Evolutionary conservation across 176 grass and related monocot genomes (phyloP), one percentile per base, ranked within the genome.

Genomic region (Carex parvula): DNA sequence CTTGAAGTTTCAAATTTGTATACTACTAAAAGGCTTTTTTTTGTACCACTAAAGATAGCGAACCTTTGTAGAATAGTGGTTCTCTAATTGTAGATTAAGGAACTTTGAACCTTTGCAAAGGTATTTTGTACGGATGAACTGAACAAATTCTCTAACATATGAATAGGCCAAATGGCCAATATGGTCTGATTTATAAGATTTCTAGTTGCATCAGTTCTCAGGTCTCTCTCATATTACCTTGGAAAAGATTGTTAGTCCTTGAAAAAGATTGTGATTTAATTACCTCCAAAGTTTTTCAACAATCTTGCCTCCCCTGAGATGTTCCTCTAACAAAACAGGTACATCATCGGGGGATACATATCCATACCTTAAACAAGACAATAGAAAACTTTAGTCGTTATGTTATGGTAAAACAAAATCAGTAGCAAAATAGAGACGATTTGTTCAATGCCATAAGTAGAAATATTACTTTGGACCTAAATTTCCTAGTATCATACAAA

Each of bases 301-400:
- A 64, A 95, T 84, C 71, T 90, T 83, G 85, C 93, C 93, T 88
- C 90, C 87, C 73, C 64, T 84, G 84, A 95, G 91, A 87, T 95
- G 96, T 66, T 89, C 90, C 54, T 90, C 77, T 39, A 99, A 81
- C 61, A 99, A 81, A 41, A 86, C 84, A 88, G 89, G 76, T 58
- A 95, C 96, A 84, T 99, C 96, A 82, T 94, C 93, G 42, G 96
- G 89, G 85, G 88, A 79, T 82, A 99, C 93, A 85, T 99, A 99
- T 83, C 93, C 96, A 89, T 95, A 99, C 93, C 96, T 99, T 68
- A 24, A 85, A 93, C 73, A 64, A 83, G 62, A 57, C 21, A 32
- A 41, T 15, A 6, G 39, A 77, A 56, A 77, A 55, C 13, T 32
- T 55, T 29, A 50, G 21, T 18, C 5, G 10, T 16, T 4, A 7